Evolutionary conservation across 306 rosid genomes (phyloP), one percentile per base, ranked within the genome.

Genomic region (Castanospermum australe): DNA sequence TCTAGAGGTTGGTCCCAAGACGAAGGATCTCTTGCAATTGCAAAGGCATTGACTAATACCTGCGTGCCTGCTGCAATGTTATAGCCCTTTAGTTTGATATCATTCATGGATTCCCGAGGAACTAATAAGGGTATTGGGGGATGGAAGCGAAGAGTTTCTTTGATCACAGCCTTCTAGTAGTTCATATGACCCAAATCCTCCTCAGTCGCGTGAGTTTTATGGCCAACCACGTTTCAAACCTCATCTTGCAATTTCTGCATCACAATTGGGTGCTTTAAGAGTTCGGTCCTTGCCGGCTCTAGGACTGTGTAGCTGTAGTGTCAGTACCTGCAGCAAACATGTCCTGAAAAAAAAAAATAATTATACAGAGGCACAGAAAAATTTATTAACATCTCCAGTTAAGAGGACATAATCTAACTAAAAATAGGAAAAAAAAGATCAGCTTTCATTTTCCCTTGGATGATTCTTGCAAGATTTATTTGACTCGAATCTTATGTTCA

Each of bases 291-390:
- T 21, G 65, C 36, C 82, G 77, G 68, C 15, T 68, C 77, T 14
- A 68, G 4, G 1, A 57, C 59, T 15, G 82, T 63, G 6, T 6
- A 30, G 10, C n/a, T n/a, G 62, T 57, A 10, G 82, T 79, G 8
- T 78, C 77, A 14, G 82, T 57, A 3, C 82, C 77, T 7, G 82
- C 77, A 44, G 10, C 54, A 79, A 79, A 69, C 62, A 69, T 79
- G 12, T 79, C 77, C 82, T 79, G 44, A 18, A 22, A 74, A 6
- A 28, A 3, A 3, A 28, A 3, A 28, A 28, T 28, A 28, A 28
- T 4, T 35, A 4, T 4, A 4, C 39, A 35, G 0, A 1, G 6
- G 8, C 39, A 1, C 39, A 35, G 39, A 4, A 57, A 5, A 2
- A 52, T 4, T 17, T 52, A 52, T 8, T 48, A 15, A 15, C 21